These are phyloP conservation scores for Zoysia matrella DNA, from an alignment of 202 grass and related monocot species.

Conservation along the genomic window DNA sequence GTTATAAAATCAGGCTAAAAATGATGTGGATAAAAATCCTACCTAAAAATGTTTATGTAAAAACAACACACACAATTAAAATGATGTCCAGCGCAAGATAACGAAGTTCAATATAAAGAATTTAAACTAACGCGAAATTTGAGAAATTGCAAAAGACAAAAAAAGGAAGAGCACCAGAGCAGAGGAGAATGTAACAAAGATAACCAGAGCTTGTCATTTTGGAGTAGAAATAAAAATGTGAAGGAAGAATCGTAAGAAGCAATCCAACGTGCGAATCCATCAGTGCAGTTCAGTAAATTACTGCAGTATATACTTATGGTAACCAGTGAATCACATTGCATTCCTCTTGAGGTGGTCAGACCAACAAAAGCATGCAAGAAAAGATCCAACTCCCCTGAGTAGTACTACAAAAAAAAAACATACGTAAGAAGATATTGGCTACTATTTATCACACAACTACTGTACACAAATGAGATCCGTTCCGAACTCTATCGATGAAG, in stretches of 20 bases:
- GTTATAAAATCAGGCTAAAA: slow-evolving; percentile 28
- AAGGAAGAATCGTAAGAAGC: slow-evolving; percentile 25
- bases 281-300: slow-evolving; percentile 25
- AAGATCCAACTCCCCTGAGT: not conserved
- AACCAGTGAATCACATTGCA: slow-evolving; percentile 2
- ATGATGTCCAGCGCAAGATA: slow-evolving; percentile 8
- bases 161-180: slow-evolving; percentile 21
- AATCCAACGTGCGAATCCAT: slow-evolving; percentile 15
- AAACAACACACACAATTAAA: not conserved
- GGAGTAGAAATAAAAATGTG: slow-evolving; percentile 17
- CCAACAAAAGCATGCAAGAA: not conserved
- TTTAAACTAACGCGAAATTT: not conserved
- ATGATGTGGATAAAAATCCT: not conserved
- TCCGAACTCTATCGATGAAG: not conserved
- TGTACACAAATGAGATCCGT: not conserved
- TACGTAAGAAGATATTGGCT: not conserved
- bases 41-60: not conserved
- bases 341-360: slow-evolving; percentile 6
- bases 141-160: too few relatives aligned
- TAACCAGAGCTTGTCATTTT: slow-evolving; percentile 24
- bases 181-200: slow-evolving; percentile 22
- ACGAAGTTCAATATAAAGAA: slow-evolving; percentile 4
- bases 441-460: not conserved
- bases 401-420: not conserved
- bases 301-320: slow-evolving; percentile 21